Base-by-base conservation (phyloP, 2,329 filamentous ascomycete species). In the Xylaria sp. region DNA sequence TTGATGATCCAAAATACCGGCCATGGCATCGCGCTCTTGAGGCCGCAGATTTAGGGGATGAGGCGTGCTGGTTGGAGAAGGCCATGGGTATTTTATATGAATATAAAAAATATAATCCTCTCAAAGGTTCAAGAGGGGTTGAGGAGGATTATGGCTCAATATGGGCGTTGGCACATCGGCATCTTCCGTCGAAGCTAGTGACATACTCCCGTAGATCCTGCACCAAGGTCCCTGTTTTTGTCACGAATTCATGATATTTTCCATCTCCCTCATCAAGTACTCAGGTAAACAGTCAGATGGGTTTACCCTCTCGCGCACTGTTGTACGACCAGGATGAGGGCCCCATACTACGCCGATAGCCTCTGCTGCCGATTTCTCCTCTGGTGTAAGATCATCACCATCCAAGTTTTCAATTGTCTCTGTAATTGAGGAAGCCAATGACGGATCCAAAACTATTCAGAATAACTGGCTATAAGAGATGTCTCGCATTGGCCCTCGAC, bases 401-500 rank as follows among this genome's bases (percentile, higher is more conserved):
- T 64, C 23, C 15, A 67, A 36, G 8, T 5, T 25, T 13, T 56
- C 60, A 2, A 67, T 48, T 15, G 25, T 36, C 30, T 64, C 55
- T 5, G 5, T 25, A 2, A 68, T 61, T 20, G 57, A 28, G 62
- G 66, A 45, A 68, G 62, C 66, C 66, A 68, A 9, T 34, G 62
- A n/a, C 9, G 32, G 2, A 59, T 62, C 57, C 57, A 58, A 39
- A 68, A 68, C 23, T 46, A 28, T 30, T 68, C 57, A 7, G 66
- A 52, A 3, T 68, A 50, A 10, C 45, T 23, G 13, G 52, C 10
- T 45, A 65, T 61, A 4, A 68, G 58, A 61, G 66, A 52, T 20
- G 13, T 32, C 4, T 62, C 62, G 23, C 15, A n/a, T 43, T 13
- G 62, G n/a, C 55, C 61, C n/a, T 61, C 57, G 30, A 25, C 48